Percentiles rank a stretch among this genome's conserved stretches.
Evolutionary conservation across 1,284 basidiomycete species (phyloP).

Genomic region (Inonotus hispidus): DNA sequence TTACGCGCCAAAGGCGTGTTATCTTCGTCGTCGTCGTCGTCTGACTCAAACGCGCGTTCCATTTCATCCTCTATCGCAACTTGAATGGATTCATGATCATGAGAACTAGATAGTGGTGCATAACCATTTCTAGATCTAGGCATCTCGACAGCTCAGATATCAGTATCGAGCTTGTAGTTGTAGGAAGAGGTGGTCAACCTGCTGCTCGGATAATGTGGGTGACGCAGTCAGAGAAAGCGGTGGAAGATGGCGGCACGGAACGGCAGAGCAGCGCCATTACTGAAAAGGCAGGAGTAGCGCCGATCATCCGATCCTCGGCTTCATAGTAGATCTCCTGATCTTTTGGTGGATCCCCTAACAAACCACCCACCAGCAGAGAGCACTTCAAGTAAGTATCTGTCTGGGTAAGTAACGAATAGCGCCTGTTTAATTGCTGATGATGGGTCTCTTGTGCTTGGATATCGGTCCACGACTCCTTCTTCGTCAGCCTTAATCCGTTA

Average conservation of each 20-base stretch:
- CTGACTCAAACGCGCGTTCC: slow-evolving; percentile 58
- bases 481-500: neutral
- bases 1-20: slow-evolving; percentile 33
- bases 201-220: neutral
- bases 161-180: neutral
- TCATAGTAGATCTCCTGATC: no score
- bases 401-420: no score
- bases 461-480: neutral
- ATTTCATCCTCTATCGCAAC: slow-evolving; percentile 38
- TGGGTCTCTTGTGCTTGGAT: no score
- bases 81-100: neutral
- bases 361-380: no score
- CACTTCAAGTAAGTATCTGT: no score
- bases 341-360: no score
- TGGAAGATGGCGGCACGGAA: neutral
- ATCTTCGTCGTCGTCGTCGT: slow-evolving; percentile 41
- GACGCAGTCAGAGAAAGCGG: neutral
- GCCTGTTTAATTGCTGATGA: no score
- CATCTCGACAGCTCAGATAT: neutral
- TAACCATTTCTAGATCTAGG: neutral
- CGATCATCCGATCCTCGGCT: neutral
- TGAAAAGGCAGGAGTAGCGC: neutral
- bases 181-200: neutral
- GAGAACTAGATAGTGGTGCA: neutral
- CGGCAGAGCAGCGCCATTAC: neutral